A percentile compares a stretch with the other conserved stretches of the same genome.
Conservation (phyloP, 148 eudicot species). For the Camellia lanceoleosa region DNA sequence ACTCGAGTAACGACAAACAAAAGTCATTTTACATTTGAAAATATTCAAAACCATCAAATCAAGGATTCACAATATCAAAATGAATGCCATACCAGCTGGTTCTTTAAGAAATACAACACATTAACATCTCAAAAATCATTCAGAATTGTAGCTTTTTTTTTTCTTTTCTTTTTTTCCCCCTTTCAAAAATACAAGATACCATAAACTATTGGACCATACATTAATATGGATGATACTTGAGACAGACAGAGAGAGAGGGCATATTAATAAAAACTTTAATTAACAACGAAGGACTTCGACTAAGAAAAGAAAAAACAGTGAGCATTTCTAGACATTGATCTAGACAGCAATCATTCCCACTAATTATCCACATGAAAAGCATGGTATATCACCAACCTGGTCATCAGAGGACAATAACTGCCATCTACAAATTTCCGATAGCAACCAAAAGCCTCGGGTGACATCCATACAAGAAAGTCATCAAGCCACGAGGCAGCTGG, state of each 20-base stretch:
- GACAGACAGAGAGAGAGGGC: neutral
- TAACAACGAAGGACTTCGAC: neutral
- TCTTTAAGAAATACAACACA: neutral
- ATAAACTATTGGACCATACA: neutral
- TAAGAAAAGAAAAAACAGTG: conserved; percentile 1
- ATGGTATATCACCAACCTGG: conserved; percentile 43
- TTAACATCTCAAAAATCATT: neutral
- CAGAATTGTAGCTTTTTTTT: neutral
- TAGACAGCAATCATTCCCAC: neutral
- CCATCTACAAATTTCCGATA: conserved; percentile 61
- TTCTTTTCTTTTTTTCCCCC: neutral
- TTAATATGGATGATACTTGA: neutral
- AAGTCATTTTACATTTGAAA: neutral
- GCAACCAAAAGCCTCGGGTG: conserved; percentile 80
- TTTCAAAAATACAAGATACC: neutral
- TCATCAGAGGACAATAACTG: conserved; percentile 77
- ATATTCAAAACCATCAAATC: too few relatives aligned
- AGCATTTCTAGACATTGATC: neutral
- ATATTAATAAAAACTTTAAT: neutral
- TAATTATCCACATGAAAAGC: neutral
- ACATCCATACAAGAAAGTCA: conserved; percentile 78
- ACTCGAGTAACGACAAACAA: neutral
- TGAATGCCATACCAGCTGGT: neutral
- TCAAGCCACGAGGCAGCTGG: conserved; percentile 85
- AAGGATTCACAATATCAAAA: neutral